These are phyloP conservation scores for Evernia prunastri DNA, from an alignment of 495 filamentous ascomycete species.

Conservation along the genomic window DNA sequence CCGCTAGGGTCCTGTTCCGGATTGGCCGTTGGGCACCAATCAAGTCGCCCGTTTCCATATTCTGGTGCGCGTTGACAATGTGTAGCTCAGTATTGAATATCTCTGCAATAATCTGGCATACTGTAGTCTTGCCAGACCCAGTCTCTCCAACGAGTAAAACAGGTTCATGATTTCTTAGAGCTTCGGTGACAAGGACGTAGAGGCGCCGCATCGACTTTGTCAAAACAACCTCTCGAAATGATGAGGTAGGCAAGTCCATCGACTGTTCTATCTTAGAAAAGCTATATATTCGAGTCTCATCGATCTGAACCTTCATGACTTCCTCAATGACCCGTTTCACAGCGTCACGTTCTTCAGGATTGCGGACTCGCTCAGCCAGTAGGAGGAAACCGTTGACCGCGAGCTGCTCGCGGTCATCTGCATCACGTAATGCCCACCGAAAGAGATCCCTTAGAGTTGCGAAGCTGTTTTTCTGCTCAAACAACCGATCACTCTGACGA, in stretches of 20 bases:
- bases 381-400: slow-evolving; percentile 94
- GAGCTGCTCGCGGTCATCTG: slow-evolving; percentile 79
- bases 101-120: slow-evolving; percentile 86
- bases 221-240: slow-evolving; percentile 66
- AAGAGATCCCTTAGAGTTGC: slow-evolving; percentile 95
- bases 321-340: slow-evolving; percentile 86
- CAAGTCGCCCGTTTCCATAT: slow-evolving; percentile 92
- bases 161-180: slow-evolving; percentile 85
- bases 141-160: slow-evolving; percentile 93
- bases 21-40: slow-evolving; percentile 93
- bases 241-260: slow-evolving; percentile 35
- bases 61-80: slow-evolving; percentile 95
- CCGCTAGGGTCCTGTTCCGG: slow-evolving; percentile 67
- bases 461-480: slow-evolving; percentile 97
- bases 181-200: slow-evolving; percentile 76
- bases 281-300: slow-evolving; percentile 66
- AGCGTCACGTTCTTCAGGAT: slow-evolving; percentile 71
- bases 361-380: slow-evolving; percentile 88
- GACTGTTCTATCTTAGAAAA: slow-evolving; percentile 31
- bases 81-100: slow-evolving; percentile 65
- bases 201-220: slow-evolving; percentile 89
- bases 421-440: slow-evolving; percentile 84
- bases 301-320: slow-evolving; percentile 81
- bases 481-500: slow-evolving; percentile 81
- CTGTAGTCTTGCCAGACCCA: slow-evolving; percentile 93